These are phyloP conservation scores for Gossypium raimondii DNA, from an alignment of 345 rosid species.

Conservation along the genomic window DNA sequence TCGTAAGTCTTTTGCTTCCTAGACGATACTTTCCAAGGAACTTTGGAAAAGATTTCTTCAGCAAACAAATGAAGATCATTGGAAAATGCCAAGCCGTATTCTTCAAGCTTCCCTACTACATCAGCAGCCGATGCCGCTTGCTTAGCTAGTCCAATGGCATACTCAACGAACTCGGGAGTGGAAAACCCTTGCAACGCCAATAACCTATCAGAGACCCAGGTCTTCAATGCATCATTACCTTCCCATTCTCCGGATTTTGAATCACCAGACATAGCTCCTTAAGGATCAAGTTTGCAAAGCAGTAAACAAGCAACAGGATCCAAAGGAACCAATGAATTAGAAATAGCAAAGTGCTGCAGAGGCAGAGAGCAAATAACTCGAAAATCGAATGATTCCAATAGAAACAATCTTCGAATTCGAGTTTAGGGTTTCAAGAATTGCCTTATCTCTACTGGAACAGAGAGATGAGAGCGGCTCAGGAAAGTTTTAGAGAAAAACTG, in stretches of 20 bases:
- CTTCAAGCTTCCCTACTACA: slow-evolving; percentile 45
- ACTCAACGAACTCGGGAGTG: slow-evolving; percentile 60
- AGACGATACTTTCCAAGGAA: background rate
- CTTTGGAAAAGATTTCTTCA: slow-evolving; percentile 48
- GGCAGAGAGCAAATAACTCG: background rate
- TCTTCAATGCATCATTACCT: slow-evolving; percentile 33
- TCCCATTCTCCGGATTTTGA: background rate
- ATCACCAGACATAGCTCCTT: background rate
- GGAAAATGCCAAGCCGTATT: slow-evolving; percentile 50
- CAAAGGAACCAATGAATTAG: background rate
- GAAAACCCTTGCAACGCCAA: slow-evolving; percentile 59
- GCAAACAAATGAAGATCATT: slow-evolving; percentile 48
- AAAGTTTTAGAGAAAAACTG: too few species aligned
- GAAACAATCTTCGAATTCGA: too few species aligned
- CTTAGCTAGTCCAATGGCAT: slow-evolving; percentile 63
- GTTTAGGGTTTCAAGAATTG: too few species aligned
- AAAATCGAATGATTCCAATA: background rate
- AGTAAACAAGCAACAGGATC: background rate
- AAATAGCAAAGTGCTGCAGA: background rate
- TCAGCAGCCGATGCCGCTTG: slow-evolving; percentile 58
- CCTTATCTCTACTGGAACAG: too few species aligned
- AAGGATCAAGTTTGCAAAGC: background rate
- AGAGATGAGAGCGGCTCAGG: too few species aligned
- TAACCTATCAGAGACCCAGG: slow-evolving; percentile 81
- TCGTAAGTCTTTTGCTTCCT: slow-evolving; percentile 60